Evolutionary conservation across 83 land plant genomes (phyloP), one percentile per base, ranked within the genome.

Genomic region (Thuja plicata): DNA sequence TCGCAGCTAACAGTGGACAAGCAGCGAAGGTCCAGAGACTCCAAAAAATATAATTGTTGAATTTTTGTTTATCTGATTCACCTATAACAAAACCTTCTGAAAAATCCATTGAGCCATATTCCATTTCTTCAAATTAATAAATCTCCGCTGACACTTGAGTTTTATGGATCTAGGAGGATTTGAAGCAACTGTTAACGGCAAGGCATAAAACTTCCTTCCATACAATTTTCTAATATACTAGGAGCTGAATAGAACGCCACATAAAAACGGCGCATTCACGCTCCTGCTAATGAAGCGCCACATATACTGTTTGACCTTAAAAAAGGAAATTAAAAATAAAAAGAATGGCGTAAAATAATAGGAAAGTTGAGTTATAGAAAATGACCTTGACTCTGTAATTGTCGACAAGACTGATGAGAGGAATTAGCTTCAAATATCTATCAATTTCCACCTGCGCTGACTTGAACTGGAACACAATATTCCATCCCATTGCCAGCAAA

Each of bases 401-500:
- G 50, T 96, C 98, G 46, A 97, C 98, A 62, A 97, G 97, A 41
- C 93, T 92, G 88, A 97, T 96, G n/a, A 97, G 95, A 50, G 99
- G 99, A 19, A 97, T 91, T 21, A 97, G 86, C 89, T 87, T 92
- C 85, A 97, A 92, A 88, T 92, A 94, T 35, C 93, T 89, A 88
- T 97, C 99, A 43, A 97, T 97, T 90, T 97, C 98, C 24, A 71
- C 91, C 92, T 97, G 99, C 12, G 94, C 93, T 86, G 90, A 90
- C 85, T 96, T 92, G 89, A 97, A 97, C 90, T 97, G 97, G 87
- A 89, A 93, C 16, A 97, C 99, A 60, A 95, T 95, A 89, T 91
- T 93, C 99, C 99, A 97, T 1, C 99, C 99, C 98, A 97, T 95
- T 24, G 98, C 99, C n/a, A 97, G 90, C 66, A 97, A 86, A 83